Evolutionary conservation across 805 yeast genomes (phyloP).

Genomic region (Ogataea populi-albae): DNA sequence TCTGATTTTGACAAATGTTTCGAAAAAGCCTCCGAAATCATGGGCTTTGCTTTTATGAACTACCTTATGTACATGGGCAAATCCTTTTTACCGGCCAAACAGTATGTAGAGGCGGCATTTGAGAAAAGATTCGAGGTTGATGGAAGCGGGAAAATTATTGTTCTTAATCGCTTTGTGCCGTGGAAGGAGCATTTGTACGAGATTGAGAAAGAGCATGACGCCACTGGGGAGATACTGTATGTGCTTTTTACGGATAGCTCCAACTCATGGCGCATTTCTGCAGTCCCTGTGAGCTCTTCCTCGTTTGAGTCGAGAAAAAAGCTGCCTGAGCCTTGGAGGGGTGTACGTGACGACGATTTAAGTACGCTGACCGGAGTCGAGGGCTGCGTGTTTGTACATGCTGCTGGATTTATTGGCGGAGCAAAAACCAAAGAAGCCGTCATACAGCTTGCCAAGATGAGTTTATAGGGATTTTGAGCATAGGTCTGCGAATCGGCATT

Average conservation of each 20-base stretch:
- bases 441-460: conserved; percentile 58
- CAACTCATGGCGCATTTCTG: conserved; percentile 79
- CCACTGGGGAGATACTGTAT: conserved; percentile 60
- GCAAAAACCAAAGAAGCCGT: conserved; percentile 78
- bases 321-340: conserved; percentile 90
- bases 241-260: conserved; percentile 79
- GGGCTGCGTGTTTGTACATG: conserved; percentile 90
- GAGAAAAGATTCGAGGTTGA: conserved; percentile 58
- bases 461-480: conserved; percentile 11
- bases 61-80: conserved; percentile 69
- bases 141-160: conserved; percentile 66
- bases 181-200: conserved; percentile 92
- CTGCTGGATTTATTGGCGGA: conserved; percentile 98
- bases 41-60: conserved; percentile 77
- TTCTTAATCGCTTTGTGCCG: conserved; percentile 76
- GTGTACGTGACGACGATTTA: conserved; percentile 86
- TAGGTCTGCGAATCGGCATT: background rate
- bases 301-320: conserved; percentile 85
- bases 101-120: conserved; percentile 70
- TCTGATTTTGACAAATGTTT: conserved; percentile 66
- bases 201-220: conserved; percentile 59
- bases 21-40: conserved; percentile 66
- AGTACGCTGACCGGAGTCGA: conserved; percentile 72
- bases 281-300: conserved; percentile 77
- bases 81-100: conserved; percentile 90